These are phyloP conservation scores for Trichoderma koningiopsis DNA, from an alignment of 2,329 filamentous ascomycete genomes.

Conservation along the genomic window DNA sequence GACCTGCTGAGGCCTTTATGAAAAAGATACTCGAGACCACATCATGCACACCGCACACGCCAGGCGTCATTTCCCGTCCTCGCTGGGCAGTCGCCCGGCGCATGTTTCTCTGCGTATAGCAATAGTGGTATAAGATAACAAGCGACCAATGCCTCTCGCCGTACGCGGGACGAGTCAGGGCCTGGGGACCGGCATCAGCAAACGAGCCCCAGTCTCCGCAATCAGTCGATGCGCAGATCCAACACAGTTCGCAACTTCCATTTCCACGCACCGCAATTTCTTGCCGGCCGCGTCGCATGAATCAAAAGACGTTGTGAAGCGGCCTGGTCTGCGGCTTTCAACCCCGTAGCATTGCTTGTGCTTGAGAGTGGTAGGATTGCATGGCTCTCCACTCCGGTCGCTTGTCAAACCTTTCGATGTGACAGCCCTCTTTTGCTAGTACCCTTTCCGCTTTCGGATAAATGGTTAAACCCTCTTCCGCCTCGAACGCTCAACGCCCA, in stretches of 20 bases:
- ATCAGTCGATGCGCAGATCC: constrained; percentile 17
- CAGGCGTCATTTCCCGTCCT: background rate
- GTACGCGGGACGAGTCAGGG: background rate
- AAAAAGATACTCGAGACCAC: background rate
- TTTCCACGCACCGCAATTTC: background rate
- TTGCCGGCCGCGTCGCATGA: constrained; percentile 8
- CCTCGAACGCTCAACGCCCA: background rate
- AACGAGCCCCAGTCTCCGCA: background rate
- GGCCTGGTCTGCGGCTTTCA: constrained; percentile 9
- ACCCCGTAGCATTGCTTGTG: background rate
- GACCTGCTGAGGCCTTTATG: background rate
- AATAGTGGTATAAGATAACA: background rate
- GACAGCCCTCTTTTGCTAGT: background rate
- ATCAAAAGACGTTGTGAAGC: constrained; percentile 1
- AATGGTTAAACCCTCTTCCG: constrained; percentile 9
- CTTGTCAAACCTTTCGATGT: background rate
- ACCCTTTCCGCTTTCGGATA: constrained; percentile 9
- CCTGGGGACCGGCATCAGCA: background rate
- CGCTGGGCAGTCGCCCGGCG: background rate
- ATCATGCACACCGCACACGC: background rate
- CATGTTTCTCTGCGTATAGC: background rate
- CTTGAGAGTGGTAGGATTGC: background rate
- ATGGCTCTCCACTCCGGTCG: background rate
- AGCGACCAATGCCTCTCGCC: background rate
- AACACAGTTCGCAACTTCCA: background rate